Conservation (phyloP, 2,329 filamentous ascomycete species). For the Salinomyces thailandicus region DNA sequence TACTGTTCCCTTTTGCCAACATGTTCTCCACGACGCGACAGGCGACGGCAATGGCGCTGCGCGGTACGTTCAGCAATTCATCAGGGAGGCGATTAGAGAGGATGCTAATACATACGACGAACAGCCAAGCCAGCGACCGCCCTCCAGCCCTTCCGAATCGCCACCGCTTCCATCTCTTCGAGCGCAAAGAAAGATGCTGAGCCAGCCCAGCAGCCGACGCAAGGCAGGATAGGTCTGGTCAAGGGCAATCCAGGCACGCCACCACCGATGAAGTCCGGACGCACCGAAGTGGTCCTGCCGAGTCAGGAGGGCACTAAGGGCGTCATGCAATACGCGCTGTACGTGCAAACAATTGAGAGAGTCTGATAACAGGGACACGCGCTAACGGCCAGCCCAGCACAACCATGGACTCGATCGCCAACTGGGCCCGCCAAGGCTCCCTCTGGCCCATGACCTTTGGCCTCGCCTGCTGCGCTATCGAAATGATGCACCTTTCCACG, state of each 20-base stretch:
- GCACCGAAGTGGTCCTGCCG: slow-evolving; percentile 60
- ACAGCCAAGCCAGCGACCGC: slow-evolving; percentile 56
- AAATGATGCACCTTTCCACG: slow-evolving; percentile 88
- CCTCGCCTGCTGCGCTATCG: slow-evolving; percentile 77
- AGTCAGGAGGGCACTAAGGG: slow-evolving; percentile 74
- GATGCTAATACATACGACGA: slow-evolving; percentile 3
- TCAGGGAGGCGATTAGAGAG: slow-evolving; percentile 9
- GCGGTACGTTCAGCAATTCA: slow-evolving; percentile 34
- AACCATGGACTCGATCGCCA: slow-evolving; percentile 66
- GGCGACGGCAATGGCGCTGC: slow-evolving; percentile 44
- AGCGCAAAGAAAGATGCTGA: slow-evolving; percentile 55
- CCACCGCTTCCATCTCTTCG: slow-evolving; percentile 52
- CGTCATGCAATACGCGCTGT: slow-evolving; percentile 77
- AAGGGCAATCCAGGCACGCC: slow-evolving; percentile 44
- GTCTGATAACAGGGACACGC: neutral
- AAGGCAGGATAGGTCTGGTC: slow-evolving; percentile 36
- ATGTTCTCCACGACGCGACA: slow-evolving; percentile 45
- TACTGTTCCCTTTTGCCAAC: too few species aligned
- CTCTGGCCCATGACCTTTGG: slow-evolving; percentile 85
- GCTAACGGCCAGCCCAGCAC: slow-evolving; percentile 43
- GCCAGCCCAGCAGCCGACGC: slow-evolving; percentile 40
- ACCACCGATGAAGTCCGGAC: slow-evolving; percentile 40
- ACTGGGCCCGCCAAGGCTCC: slow-evolving; percentile 76
- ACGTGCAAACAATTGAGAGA: slow-evolving; percentile 33
- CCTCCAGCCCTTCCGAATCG: slow-evolving; percentile 51